Evolutionary conservation across 495 filamentous ascomycete genomes (phyloP).

Genomic region (Xylaria flabelliformis): DNA sequence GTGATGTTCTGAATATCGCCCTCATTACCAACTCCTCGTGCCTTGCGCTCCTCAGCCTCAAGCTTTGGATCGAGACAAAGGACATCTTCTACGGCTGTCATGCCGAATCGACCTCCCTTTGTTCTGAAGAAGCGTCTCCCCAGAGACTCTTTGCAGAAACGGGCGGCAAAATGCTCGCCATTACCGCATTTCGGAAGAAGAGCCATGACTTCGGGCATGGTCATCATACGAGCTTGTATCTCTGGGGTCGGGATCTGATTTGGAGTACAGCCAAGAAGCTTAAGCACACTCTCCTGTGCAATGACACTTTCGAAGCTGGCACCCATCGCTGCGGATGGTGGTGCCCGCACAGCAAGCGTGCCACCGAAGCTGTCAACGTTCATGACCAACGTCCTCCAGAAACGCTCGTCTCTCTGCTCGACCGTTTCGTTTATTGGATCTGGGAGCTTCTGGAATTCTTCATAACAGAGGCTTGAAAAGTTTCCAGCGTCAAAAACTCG

Average conservation of each 20-base stretch:
- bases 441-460: slow-evolving; percentile 28
- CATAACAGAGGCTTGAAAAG: slow-evolving; percentile 24
- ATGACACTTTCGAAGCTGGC: slow-evolving; percentile 31
- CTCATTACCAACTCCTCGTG: neutral
- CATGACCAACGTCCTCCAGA: slow-evolving; percentile 36
- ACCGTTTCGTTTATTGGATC: slow-evolving; percentile 16
- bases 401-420: slow-evolving; percentile 22
- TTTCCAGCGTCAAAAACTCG: slow-evolving; percentile 33
- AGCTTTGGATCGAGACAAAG: slow-evolving; percentile 17
- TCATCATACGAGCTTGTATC: slow-evolving; percentile 25
- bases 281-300: slow-evolving; percentile 30
- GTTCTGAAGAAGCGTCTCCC: slow-evolving; percentile 37
- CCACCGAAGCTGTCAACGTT: slow-evolving; percentile 11
- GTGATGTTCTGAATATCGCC: neutral
- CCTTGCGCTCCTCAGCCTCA: neutral
- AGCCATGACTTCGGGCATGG: slow-evolving; percentile 27
- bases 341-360: neutral
- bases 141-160: slow-evolving; percentile 8
- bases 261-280: slow-evolving; percentile 31
- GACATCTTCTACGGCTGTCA: slow-evolving; percentile 33
- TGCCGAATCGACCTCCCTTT: slow-evolving; percentile 30
- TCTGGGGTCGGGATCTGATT: slow-evolving; percentile 26
- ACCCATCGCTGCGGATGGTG: slow-evolving; percentile 3
- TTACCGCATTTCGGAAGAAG: slow-evolving; percentile 28
- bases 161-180: slow-evolving; percentile 13